These are phyloP conservation scores for Suillus weaverae DNA, from an alignment of 768 basidiomycete genomes.

Conservation along the genomic window DNA sequence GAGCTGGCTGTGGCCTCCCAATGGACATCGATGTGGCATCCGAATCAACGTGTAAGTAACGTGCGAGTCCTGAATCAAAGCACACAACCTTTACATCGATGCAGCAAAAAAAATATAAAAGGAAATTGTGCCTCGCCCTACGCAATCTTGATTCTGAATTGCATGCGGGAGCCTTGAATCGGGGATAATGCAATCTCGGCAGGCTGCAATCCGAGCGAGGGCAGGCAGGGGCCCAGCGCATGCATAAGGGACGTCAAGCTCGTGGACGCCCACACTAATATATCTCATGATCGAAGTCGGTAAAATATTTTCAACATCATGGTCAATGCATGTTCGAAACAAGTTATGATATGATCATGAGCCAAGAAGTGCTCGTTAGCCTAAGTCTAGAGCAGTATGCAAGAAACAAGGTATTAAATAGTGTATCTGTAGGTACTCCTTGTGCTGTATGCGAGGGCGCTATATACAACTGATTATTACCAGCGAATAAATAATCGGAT, in stretches of 20 bases:
- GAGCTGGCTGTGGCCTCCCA: background rate
- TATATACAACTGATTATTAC: background rate
- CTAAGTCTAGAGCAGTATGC: background rate
- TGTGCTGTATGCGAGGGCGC: background rate
- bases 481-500: background rate
- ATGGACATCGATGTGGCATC: too few species aligned
- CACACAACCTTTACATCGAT: too few species aligned
- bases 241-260: too few species aligned
- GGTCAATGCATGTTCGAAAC: too few species aligned
- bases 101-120: background rate
- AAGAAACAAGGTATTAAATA: background rate
- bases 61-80: too few species aligned
- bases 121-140: background rate
- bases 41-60: too few species aligned
- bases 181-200: too few species aligned
- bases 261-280: background rate
- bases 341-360: background rate
- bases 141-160: too few species aligned
- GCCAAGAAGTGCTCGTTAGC: background rate
- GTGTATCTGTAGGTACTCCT: background rate
- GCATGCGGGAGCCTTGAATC: too few species aligned
- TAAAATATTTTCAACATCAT: background rate
- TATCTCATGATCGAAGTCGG: background rate
- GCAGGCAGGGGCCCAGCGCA: too few species aligned
- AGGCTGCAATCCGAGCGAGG: too few species aligned